Conservation (phyloP, 108 stramenopile genomes). For the Craspedostauros australis region DNA sequence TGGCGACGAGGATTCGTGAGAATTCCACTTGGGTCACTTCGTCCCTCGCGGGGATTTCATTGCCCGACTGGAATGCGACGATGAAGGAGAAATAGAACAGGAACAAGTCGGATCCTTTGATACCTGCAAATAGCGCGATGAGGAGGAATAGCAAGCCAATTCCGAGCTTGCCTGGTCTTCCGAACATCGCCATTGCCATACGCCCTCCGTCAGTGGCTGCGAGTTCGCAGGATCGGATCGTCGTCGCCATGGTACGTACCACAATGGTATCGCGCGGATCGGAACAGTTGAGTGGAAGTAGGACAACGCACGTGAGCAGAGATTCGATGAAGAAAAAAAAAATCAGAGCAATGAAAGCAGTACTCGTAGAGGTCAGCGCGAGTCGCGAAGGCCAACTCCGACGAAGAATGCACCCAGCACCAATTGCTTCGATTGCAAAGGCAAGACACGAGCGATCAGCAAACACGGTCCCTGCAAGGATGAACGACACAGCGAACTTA, state of each 20-base stretch:
- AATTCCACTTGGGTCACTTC: slow-evolving; percentile 63
- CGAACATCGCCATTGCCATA: slow-evolving; percentile 66
- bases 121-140: slow-evolving; percentile 35
- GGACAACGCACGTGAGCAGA: not conserved
- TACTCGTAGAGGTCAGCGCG: not conserved
- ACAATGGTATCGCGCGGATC: not conserved
- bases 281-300: not conserved
- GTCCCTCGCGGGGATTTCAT: slow-evolving; percentile 73
- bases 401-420: too few species aligned
- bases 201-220: slow-evolving; percentile 76
- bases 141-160: slow-evolving; percentile 43
- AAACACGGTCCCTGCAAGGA: not conserved
- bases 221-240: not conserved
- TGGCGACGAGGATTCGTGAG: slow-evolving; percentile 46
- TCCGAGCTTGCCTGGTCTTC: slow-evolving; percentile 43
- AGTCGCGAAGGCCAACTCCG: too few species aligned
- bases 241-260: too few species aligned
- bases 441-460: not conserved
- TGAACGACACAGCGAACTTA: slow-evolving; percentile 23
- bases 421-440: too few species aligned
- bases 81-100: slow-evolving; percentile 71
- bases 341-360: not conserved
- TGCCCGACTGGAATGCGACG: slow-evolving; percentile 63
- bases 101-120: slow-evolving; percentile 61
- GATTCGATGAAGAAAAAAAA: not conserved